These are phyloP conservation scores for Aspergillus wentii DNA, from an alignment of 495 filamentous ascomycete genomes.

Conservation along the genomic window DNA sequence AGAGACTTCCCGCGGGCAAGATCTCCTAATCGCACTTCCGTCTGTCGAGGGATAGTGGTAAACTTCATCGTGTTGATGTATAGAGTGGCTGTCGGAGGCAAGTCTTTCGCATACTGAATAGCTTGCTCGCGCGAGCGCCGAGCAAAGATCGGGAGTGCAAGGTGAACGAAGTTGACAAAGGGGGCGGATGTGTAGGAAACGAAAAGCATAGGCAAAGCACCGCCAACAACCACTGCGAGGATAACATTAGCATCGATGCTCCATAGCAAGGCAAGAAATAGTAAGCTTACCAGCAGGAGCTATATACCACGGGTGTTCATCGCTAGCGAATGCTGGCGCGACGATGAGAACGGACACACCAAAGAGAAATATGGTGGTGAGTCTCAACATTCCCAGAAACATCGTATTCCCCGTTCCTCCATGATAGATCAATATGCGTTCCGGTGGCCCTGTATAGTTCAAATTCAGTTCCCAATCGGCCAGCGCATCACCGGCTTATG, in stretches of 20 bases:
- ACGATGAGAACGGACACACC: slow-evolving; percentile 56
- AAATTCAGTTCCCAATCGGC: slow-evolving; percentile 8
- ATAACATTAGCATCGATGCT: slow-evolving; percentile 1
- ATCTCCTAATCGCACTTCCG: slow-evolving; percentile 34
- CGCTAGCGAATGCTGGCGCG: slow-evolving; percentile 52
- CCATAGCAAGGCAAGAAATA: background rate
- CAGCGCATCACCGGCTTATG: background rate
- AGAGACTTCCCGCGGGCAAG: slow-evolving; percentile 24
- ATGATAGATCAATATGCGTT: slow-evolving; percentile 67
- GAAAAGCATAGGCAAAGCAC: slow-evolving; percentile 61
- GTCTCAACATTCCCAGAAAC: slow-evolving; percentile 62
- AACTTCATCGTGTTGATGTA: slow-evolving; percentile 69
- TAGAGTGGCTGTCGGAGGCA: slow-evolving; percentile 59
- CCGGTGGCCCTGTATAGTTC: slow-evolving; percentile 34
- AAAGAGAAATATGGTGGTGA: slow-evolving; percentile 68
- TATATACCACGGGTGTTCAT: slow-evolving; percentile 41
- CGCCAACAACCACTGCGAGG: slow-evolving; percentile 41
- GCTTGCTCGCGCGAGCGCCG: slow-evolving; percentile 62
- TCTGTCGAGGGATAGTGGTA: slow-evolving; percentile 36
- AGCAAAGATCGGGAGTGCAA: slow-evolving; percentile 65
- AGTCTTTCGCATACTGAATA: slow-evolving; percentile 55
- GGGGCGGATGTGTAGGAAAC: slow-evolving; percentile 60
- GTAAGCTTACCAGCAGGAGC: slow-evolving; percentile 39
- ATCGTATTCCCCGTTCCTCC: slow-evolving; percentile 61
- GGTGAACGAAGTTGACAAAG: slow-evolving; percentile 67